A percentile compares a stretch with the other conserved stretches of the same genome.
These are phyloP conservation scores for Nannochloropsis granulata DNA, from an alignment of 108 stramenopile species.

Conservation along the genomic window DNA sequence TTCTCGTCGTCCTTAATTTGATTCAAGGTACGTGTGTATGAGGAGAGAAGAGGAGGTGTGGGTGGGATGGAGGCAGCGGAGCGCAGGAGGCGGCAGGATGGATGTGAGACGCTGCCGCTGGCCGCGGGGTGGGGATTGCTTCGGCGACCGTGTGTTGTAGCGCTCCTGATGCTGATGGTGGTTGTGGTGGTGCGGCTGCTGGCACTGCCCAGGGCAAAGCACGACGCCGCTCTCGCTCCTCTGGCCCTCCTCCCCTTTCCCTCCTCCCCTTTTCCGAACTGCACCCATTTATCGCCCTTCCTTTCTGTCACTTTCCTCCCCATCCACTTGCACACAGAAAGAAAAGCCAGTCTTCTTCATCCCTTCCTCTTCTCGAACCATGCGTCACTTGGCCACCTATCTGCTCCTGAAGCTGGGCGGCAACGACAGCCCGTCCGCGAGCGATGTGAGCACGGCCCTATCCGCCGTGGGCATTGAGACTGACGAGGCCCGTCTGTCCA, in stretches of 20 bases:
- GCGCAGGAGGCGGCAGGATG: too few species aligned
- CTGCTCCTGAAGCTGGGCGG: conserved; percentile 85
- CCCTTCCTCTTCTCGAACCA: conserved; percentile 22
- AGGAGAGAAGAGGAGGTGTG: background rate
- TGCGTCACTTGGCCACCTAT: conserved; percentile 94
- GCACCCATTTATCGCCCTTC: background rate
- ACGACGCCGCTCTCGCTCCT: too few species aligned
- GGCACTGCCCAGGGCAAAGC: too few species aligned
- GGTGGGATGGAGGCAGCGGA: too few species aligned
- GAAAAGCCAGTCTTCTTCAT: background rate
- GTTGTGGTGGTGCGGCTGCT: too few species aligned
- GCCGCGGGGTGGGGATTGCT: too few species aligned
- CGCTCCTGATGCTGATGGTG: too few species aligned
- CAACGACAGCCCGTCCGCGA: conserved; percentile 72
- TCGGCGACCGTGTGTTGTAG: too few species aligned
- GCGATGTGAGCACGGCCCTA: conserved; percentile 74
- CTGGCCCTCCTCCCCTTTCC: background rate
- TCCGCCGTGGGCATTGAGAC: conserved; percentile 70
- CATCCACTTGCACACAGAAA: background rate
- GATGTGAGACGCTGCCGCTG: too few species aligned
- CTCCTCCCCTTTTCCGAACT: background rate
- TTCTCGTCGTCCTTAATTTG: background rate
- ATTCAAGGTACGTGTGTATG: background rate
- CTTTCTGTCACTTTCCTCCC: background rate
- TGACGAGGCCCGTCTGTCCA: conserved; percentile 51